A percentile compares a stretch with the other conserved stretches of the same genome.
Conservation (phyloP, 2,329 filamentous ascomycete species). For the Phyllosticta citrichinensis region DNA sequence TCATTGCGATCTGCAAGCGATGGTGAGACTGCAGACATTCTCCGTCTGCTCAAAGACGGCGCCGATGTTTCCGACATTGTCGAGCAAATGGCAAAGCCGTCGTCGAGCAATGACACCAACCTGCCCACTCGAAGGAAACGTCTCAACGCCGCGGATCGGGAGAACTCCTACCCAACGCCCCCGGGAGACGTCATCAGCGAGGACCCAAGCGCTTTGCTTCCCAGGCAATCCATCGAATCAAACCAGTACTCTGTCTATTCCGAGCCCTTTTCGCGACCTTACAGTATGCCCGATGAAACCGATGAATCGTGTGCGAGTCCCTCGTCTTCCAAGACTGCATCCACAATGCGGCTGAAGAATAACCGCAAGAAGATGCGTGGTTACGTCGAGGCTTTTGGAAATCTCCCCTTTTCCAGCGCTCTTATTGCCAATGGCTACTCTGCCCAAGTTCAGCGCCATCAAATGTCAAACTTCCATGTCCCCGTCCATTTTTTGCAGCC, state of each 20-base stretch:
- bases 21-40: background rate
- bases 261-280: background rate
- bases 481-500: constrained; percentile 8
- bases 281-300: background rate
- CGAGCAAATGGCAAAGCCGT: background rate
- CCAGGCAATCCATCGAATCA: background rate
- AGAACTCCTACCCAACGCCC: constrained; percentile 1
- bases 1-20: constrained; percentile 2
- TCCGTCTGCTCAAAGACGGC: constrained; percentile 1
- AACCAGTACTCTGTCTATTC: background rate
- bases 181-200: background rate
- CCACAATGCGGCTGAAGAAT: background rate
- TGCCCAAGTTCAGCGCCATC: background rate
- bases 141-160: background rate
- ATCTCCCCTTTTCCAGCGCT: constrained; percentile 5
- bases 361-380: background rate
- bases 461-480: constrained; percentile 7
- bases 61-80: background rate
- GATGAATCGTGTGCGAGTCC: background rate
- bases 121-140: background rate
- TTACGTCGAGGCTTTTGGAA: constrained; percentile 4
- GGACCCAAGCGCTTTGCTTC: background rate
- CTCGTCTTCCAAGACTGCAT: background rate
- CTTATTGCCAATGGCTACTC: constrained; percentile 4
- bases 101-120: background rate